These are phyloP conservation scores for Ophidiomyces ophidiicola DNA, from an alignment of 2,329 filamentous ascomycete genomes.

Conservation along the genomic window DNA sequence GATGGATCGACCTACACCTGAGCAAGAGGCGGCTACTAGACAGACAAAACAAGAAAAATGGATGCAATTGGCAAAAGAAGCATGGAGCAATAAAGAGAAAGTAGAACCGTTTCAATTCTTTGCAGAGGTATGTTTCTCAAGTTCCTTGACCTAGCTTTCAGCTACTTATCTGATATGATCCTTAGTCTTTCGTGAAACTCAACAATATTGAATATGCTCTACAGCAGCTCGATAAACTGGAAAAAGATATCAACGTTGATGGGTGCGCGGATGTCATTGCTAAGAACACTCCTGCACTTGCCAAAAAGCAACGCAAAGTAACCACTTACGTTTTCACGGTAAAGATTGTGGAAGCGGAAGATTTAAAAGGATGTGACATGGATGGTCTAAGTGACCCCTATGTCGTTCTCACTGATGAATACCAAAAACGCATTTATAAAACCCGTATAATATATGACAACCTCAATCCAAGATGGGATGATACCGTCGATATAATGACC, in stretches of 20 bases:
- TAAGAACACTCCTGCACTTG: conserved; percentile 57
- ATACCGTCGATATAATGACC: conserved; percentile 91
- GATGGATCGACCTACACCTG: conserved; percentile 82
- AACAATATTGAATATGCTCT: conserved; percentile 97
- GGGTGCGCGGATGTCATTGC: conserved; percentile 72
- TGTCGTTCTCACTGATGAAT: conserved; percentile 91
- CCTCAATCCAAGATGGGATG: conserved; percentile 92
- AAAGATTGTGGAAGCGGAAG: conserved; percentile 95
- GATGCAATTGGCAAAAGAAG: conserved; percentile 85
- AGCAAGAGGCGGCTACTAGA: conserved; percentile 65
- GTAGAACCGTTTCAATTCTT: conserved; percentile 96
- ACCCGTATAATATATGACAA: conserved; percentile 83
- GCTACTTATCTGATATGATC: not conserved
- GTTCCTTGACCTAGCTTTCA: not conserved
- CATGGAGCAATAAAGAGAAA: conserved; percentile 83
- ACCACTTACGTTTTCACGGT: conserved; percentile 96
- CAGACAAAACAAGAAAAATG: conserved; percentile 85
- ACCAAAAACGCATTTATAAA: conserved; percentile 90
- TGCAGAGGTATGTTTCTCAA: conserved; percentile 53
- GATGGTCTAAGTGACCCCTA: conserved; percentile 93
- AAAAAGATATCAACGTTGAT: conserved; percentile 82
- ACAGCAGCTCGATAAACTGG: conserved; percentile 79
- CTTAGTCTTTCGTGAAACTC: conserved; percentile 88
- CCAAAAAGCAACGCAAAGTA: conserved; percentile 54
- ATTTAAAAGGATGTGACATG: conserved; percentile 94